Evolutionary conservation across 139 green algal genomes (phyloP).

Genomic region (Trebouxia sp.): DNA sequence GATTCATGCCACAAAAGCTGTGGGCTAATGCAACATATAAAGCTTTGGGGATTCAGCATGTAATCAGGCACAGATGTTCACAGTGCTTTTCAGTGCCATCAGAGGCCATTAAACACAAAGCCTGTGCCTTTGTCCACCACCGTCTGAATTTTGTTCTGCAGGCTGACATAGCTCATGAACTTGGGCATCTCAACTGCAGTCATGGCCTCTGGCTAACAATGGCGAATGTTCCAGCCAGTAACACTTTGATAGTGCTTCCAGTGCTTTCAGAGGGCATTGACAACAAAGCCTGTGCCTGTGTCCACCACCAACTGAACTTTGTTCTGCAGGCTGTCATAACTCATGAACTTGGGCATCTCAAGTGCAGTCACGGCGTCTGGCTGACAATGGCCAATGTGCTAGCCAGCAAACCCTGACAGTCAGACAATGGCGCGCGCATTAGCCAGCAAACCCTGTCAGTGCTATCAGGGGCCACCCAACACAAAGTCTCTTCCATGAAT

Average conservation of each 20-base stretch:
- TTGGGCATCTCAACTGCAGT: constrained; percentile 85
- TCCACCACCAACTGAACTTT: too few species aligned
- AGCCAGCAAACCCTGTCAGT: too few species aligned
- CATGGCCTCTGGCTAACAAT: constrained; percentile 94
- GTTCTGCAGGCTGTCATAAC: constrained; percentile 80
- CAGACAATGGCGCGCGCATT: too few species aligned
- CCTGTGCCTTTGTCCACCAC: too few species aligned
- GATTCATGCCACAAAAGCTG: too few species aligned
- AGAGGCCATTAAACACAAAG: constrained; percentile 63
- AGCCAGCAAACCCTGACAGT: constrained; percentile 75
- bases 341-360: constrained; percentile 75
- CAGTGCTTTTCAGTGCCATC: constrained; percentile 69
- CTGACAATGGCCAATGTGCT: constrained; percentile 92
- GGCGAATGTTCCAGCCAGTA: constrained; percentile 85
- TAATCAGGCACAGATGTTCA: too few species aligned
- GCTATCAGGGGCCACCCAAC: constrained; percentile 51
- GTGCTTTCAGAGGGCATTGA: constrained; percentile 59
- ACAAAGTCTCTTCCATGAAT: too few species aligned
- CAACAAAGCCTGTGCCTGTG: constrained; percentile 39
- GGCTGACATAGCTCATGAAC: constrained; percentile 72
- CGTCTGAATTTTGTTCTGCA: too few species aligned
- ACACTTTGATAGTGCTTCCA: constrained; percentile 71
- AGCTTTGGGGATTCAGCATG: too few species aligned
- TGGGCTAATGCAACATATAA: too few species aligned
- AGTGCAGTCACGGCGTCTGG: constrained; percentile 96